Evolutionary conservation across 495 filamentous ascomycete species (phyloP), one percentile per base, ranked within the genome.

Genomic region (Massariosphaeria phaeospora): DNA sequence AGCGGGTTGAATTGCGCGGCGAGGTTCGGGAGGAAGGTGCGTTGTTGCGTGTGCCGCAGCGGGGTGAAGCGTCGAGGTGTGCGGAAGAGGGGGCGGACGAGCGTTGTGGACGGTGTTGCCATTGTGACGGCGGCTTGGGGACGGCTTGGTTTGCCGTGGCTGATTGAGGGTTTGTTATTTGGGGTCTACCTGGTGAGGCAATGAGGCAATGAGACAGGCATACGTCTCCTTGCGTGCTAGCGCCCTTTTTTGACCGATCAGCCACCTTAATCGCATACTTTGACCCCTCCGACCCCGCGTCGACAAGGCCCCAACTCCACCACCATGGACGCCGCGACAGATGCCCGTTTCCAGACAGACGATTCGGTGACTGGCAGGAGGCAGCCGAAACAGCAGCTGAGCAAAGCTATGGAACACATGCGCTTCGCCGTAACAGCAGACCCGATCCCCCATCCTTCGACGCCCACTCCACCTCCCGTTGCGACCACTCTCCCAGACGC

Each of bases 341-440:
- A 39, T 26, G n/a, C 45, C 9, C 41, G 41, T 2, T 53, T 54
- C 20, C 18, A 61, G 18, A 61, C 57, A 7, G 38, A 61, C 43
- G 51, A 61, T 36, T 55, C 57, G 7, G 42, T 59, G 0, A 44
- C 50, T 9, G 11, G 36, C 23, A 64, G 52, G 26, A 46, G 55
- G 50, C 43, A 50, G 20, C 50, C 48, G 1, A 46, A 51, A 15
- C 65, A 69, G 36, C 69, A 71, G 30, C 67, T 72, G 47, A 63
- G 64, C 12, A 71, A 70, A 38, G 68, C 64, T 43, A 73, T 73
- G 71, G 67, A 72, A 39, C 71, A 73, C 61, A 64, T 72, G 64
- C 71, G 70, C 38, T 57, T 52, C 48, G 68, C 65, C 39, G 71
- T 73, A 6, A 70, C 69, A 33, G 54, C 66, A 20, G 52, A 57